Percentiles rank a stretch among this genome's conserved stretches.
These are phyloP conservation scores for Colletotrichum shisoi DNA, from an alignment of 2,329 filamentous ascomycete genomes.

Conservation along the genomic window DNA sequence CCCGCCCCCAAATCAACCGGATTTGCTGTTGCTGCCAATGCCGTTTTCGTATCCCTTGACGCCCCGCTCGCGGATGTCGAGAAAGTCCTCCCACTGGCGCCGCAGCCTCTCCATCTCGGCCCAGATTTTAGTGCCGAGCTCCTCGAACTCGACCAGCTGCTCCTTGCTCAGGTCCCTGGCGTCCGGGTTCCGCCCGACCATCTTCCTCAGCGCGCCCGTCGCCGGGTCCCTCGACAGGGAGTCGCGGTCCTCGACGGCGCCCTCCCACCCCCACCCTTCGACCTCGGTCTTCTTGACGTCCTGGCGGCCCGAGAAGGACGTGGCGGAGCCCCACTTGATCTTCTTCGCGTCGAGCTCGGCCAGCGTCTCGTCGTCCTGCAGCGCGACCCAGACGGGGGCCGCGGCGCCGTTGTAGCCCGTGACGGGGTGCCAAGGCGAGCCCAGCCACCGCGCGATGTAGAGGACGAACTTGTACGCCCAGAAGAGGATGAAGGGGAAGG, in stretches of 20 bases:
- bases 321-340: constrained; percentile 85
- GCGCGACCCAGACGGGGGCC: constrained; percentile 78
- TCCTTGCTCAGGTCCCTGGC: constrained; percentile 68
- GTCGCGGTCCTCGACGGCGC: constrained; percentile 60
- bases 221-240: constrained; percentile 56
- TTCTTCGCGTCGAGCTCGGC: constrained; percentile 63
- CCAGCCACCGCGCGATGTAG: constrained; percentile 76
- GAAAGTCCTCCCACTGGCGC: constrained; percentile 67
- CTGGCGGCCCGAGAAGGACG: constrained; percentile 64
- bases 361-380: constrained; percentile 70
- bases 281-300: constrained; percentile 81
- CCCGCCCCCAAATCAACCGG: not conserved
- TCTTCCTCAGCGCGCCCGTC: constrained; percentile 58
- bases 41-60: constrained; percentile 7
- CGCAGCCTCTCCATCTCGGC: constrained; percentile 75
- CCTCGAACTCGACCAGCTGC: constrained; percentile 67
- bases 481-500: constrained; percentile 71
- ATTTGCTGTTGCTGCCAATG: constrained; percentile 10
- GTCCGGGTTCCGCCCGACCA: constrained; percentile 66
- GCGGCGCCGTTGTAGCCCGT: constrained; percentile 79
- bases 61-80: constrained; percentile 39
- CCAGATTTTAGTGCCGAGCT: constrained; percentile 69
- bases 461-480: constrained; percentile 73
- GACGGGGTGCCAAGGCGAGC: constrained; percentile 87
- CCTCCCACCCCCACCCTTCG: constrained; percentile 82